Conservation (phyloP, 1,284 basidiomycete species). For the Trichosporon coremiiforme region DNA sequence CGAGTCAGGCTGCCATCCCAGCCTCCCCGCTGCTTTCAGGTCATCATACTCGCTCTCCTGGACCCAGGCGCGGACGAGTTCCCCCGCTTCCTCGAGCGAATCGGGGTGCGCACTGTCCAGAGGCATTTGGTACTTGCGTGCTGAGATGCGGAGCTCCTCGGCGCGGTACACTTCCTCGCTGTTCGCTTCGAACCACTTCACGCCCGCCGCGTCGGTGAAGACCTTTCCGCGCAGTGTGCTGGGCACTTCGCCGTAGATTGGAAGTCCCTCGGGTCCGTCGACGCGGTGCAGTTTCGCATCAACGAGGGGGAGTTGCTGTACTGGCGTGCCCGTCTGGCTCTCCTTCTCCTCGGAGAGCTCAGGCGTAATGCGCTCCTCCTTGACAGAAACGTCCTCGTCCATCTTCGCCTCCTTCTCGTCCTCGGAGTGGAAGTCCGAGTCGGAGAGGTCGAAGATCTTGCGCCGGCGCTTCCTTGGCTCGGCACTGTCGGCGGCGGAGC, state of each 20-base stretch:
- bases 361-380: slow-evolving; percentile 17
- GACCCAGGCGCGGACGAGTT: slow-evolving; percentile 27
- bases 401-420: not conserved
- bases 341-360: not conserved
- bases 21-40: slow-evolving; percentile 24
- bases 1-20: slow-evolving; percentile 29
- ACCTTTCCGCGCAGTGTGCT: not conserved
- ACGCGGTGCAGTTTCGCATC: slow-evolving; percentile 9
- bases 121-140: slow-evolving; percentile 33
- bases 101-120: slow-evolving; percentile 32
- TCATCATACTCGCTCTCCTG: slow-evolving; percentile 23
- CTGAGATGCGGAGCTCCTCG: slow-evolving; percentile 27
- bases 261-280: slow-evolving; percentile 21
- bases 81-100: slow-evolving; percentile 24
- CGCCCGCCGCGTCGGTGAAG: slow-evolving; percentile 28
- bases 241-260: slow-evolving; percentile 21
- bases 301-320: not conserved
- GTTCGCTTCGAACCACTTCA: slow-evolving; percentile 25
- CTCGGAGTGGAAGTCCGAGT: not conserved
- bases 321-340: not conserved
- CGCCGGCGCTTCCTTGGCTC: not conserved
- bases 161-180: slow-evolving; percentile 21
- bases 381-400: slow-evolving; percentile 12
- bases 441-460: slow-evolving; percentile 2
- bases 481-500: not conserved